A percentile compares a stretch with the other conserved stretches of the same genome.
These are phyloP conservation scores for Coemansia sp. DNA, from an alignment of 192 early-diverging fungal species.

Conservation along the genomic window DNA sequence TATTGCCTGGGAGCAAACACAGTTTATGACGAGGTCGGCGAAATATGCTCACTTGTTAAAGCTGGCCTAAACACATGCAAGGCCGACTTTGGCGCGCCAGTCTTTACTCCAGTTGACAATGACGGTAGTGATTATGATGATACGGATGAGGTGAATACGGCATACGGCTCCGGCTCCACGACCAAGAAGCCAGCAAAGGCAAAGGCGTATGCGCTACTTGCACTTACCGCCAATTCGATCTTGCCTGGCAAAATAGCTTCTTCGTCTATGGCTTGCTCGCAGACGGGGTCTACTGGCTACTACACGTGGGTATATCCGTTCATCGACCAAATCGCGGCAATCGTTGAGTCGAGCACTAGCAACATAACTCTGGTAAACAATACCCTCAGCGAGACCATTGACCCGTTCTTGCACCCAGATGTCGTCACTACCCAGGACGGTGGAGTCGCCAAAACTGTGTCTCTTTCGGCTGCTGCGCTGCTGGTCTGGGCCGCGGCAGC, in stretches of 20 bases:
- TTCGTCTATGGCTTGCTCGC: neutral
- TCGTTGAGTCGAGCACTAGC: neutral
- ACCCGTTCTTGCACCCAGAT: constrained; percentile 1
- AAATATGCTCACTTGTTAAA: constrained; percentile 8
- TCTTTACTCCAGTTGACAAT: constrained; percentile 5
- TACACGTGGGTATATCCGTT: constrained; percentile 23
- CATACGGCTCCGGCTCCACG: too few species aligned
- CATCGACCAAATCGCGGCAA: constrained; percentile 6
- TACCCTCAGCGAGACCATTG: neutral
- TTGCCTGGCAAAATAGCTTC: neutral
- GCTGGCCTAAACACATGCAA: constrained; percentile 9
- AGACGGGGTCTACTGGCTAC: constrained; percentile 7
- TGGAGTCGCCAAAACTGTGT: neutral
- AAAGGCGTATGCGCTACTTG: constrained; percentile 15
- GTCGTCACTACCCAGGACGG: neutral
- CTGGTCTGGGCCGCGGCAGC: neutral
- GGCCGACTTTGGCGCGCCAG: constrained; percentile 13
- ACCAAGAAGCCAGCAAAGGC: neutral
- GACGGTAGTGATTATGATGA: neutral
- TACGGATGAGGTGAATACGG: neutral
- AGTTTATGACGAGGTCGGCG: constrained; percentile 2
- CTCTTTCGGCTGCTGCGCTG: neutral
- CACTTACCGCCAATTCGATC: constrained; percentile 9
- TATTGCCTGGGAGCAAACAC: constrained; percentile 2
- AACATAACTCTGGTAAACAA: neutral